Evolutionary conservation across 1,139 yeast genomes (phyloP).

Genomic region (Candida sp.): DNA sequence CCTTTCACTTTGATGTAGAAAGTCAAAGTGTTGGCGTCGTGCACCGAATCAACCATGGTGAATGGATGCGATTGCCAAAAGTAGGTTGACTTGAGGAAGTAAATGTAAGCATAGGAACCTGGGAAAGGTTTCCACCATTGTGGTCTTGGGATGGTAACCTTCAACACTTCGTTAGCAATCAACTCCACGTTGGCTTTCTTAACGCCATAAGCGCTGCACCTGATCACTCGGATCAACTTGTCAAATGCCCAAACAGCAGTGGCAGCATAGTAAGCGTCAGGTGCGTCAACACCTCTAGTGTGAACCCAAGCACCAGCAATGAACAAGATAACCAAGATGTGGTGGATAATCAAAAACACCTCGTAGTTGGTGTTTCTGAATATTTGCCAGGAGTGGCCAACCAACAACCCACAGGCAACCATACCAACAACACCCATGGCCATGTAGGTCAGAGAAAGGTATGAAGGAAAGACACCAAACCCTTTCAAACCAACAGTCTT

Average conservation of each 20-base stretch:
- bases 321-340: conserved; percentile 52
- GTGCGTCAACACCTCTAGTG: conserved; percentile 22
- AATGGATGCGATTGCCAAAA: conserved; percentile 76
- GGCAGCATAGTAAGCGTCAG: conserved; percentile 20
- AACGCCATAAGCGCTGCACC: conserved; percentile 30
- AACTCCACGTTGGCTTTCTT: conserved; percentile 22
- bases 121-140: conserved; percentile 19
- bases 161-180: conserved; percentile 15
- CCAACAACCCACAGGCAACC: conserved; percentile 37
- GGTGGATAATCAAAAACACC: conserved; percentile 56
- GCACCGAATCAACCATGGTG: conserved; percentile 47
- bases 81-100: conserved; percentile 48
- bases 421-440: conserved; percentile 56
- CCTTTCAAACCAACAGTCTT: conserved; percentile 7
- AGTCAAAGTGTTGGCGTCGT: conserved; percentile 36
- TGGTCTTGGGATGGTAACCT: conserved; percentile 18
- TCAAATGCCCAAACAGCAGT: conserved; percentile 33
- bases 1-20: conserved; percentile 49
- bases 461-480: conserved; percentile 22
- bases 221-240: conserved; percentile 25
- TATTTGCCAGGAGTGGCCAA: conserved; percentile 27
- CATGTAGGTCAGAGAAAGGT: conserved; percentile 34
- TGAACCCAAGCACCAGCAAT: conserved; percentile 61
- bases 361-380: conserved; percentile 63
- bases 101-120: conserved; percentile 61